Conservation (phyloP, 371 early-diverging fungal genomes). For the Mucor velutinosus region DNA sequence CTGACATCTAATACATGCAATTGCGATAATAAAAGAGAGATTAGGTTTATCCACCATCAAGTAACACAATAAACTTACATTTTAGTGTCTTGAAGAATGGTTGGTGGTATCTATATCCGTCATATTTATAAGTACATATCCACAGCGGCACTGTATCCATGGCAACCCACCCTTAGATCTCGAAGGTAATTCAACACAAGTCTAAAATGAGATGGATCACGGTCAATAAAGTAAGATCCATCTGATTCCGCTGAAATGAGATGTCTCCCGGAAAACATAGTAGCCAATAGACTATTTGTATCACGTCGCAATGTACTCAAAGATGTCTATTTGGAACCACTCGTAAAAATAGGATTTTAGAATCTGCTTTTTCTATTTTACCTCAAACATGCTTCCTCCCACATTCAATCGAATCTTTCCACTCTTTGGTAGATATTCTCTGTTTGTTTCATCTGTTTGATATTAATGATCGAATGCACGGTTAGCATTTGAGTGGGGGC, state of each 20-base stretch:
- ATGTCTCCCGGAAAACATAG: slow-evolving; percentile 50
- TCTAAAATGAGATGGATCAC: slow-evolving; percentile 41
- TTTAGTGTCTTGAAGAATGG: slow-evolving; percentile 30
- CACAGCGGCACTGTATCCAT: neutral
- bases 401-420: slow-evolving; percentile 43
- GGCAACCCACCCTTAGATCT: slow-evolving; percentile 30
- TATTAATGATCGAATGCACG: neutral
- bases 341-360: neutral
- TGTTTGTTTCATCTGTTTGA: slow-evolving; percentile 1
- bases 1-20: slow-evolving; percentile 19
- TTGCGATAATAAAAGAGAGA: neutral
- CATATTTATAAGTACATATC: neutral
- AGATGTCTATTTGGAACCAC: slow-evolving; percentile 27
- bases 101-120: slow-evolving; percentile 27
- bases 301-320: slow-evolving; percentile 39
- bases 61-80: slow-evolving; percentile 23
- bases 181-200: slow-evolving; percentile 40
- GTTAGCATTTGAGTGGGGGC: neutral
- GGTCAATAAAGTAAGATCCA: slow-evolving; percentile 47
- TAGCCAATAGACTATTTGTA: slow-evolving; percentile 37
- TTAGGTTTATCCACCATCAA: neutral
- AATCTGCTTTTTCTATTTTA: neutral
- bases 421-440: slow-evolving; percentile 13
- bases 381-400: slow-evolving; percentile 44
- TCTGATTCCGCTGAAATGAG: slow-evolving; percentile 32